A percentile compares a stretch with the other conserved stretches of the same genome.
Evolutionary conservation across 164 flowering plant species (phyloP).

Genomic region (Aristolochia contorta): DNA sequence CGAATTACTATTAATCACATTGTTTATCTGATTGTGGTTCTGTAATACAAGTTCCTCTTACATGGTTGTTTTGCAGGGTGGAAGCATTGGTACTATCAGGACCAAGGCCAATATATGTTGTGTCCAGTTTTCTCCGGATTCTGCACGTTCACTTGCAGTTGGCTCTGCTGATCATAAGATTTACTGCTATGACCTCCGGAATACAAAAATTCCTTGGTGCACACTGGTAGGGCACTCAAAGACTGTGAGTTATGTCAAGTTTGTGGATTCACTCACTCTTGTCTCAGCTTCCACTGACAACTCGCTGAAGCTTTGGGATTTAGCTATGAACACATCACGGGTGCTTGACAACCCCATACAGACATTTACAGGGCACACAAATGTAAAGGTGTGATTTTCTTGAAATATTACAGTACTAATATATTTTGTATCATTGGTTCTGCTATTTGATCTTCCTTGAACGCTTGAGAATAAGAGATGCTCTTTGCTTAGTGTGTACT

Average conservation of each 20-base stretch:
- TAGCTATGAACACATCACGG: slow-evolving; percentile 55
- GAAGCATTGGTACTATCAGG: slow-evolving; percentile 73
- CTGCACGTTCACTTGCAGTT: slow-evolving; percentile 72
- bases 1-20: slow-evolving; percentile 18
- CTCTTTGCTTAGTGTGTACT: not conserved
- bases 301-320: slow-evolving; percentile 91
- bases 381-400: slow-evolving; percentile 59
- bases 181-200: slow-evolving; percentile 88
- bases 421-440: no score
- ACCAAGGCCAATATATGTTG: slow-evolving; percentile 93
- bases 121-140: slow-evolving; percentile 85
- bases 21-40: not conserved
- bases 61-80: slow-evolving; percentile 63
- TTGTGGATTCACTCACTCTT: slow-evolving; percentile 71
- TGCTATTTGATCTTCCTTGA: no score
- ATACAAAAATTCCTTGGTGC: slow-evolving; percentile 57
- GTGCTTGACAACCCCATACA: slow-evolving; percentile 68
- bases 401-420: not conserved
- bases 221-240: slow-evolving; percentile 69
- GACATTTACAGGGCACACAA: slow-evolving; percentile 84
- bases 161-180: slow-evolving; percentile 95
- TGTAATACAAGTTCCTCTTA: slow-evolving; percentile 33
- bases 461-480: not conserved
- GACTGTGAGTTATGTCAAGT: slow-evolving; percentile 94
- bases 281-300: slow-evolving; percentile 96